Conservation (phyloP, 2,329 filamentous ascomycete species). For the Stagonosporopsis cucurbitacearum region DNA sequence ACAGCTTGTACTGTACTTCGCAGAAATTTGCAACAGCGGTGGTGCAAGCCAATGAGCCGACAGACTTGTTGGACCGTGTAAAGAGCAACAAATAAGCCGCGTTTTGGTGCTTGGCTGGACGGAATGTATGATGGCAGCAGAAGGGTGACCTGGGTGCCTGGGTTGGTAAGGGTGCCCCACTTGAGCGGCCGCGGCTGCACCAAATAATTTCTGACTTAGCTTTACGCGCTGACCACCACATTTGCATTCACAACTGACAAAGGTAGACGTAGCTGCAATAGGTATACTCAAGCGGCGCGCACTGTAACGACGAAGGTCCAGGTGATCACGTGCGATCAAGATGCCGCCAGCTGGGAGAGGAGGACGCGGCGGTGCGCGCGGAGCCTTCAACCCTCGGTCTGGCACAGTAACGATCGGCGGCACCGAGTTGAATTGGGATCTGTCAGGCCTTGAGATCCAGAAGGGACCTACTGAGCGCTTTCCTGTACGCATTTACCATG, state of each 20-base stretch:
- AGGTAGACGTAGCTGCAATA: neutral
- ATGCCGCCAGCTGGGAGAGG: slow-evolving; percentile 44
- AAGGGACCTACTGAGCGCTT: slow-evolving; percentile 51
- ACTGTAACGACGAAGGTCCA: neutral
- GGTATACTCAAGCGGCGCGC: neutral
- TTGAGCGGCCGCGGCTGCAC: slow-evolving; percentile 19
- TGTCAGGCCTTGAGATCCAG: slow-evolving; percentile 49
- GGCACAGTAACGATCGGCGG: slow-evolving; percentile 51
- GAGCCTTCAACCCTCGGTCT: slow-evolving; percentile 38
- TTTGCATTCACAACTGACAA: neutral
- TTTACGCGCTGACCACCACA: slow-evolving; percentile 1
- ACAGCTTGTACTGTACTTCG: neutral
- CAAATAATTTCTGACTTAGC: slow-evolving; percentile 21
- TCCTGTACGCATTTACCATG: slow-evolving; percentile 41
- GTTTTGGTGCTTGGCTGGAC: neutral
- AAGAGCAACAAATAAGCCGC: neutral
- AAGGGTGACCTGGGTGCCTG: slow-evolving; percentile 11
- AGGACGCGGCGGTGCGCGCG: slow-evolving; percentile 39
- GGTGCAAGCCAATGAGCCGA: neutral
- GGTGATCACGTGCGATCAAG: slow-evolving; percentile 1
- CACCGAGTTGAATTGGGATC: slow-evolving; percentile 52
- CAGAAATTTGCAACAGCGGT: neutral
- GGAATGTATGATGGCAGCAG: slow-evolving; percentile 1
- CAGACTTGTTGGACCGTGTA: neutral
- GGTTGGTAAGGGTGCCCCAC: slow-evolving; percentile 30